These are phyloP conservation scores for Globisporangium solare DNA, from an alignment of 352 stramenopile species.

Conservation along the genomic window DNA sequence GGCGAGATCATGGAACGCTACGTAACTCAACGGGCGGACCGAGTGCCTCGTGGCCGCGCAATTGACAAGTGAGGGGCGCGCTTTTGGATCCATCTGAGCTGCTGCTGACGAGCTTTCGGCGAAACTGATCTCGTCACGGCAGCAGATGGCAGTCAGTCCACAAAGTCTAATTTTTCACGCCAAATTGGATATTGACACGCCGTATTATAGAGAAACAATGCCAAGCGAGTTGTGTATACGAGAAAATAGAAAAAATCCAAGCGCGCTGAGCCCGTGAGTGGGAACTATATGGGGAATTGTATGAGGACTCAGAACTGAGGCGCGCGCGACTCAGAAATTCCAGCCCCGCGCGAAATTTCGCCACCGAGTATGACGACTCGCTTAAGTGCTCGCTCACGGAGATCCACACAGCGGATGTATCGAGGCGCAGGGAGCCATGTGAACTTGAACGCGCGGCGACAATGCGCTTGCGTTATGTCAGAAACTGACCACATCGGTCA, in stretches of 20 bases:
- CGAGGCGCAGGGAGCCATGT: not conserved
- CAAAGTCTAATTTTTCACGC: slow-evolving; percentile 1
- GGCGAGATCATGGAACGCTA: slow-evolving; percentile 33
- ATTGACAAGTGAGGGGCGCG: slow-evolving; percentile 3
- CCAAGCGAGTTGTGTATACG: too few species aligned
- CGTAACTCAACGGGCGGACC: too few species aligned
- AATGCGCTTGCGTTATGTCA: not conserved
- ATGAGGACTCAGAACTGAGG: not conserved
- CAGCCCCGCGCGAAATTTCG: not conserved
- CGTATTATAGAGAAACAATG: too few species aligned
- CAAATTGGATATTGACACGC: not conserved
- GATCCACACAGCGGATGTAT: not conserved
- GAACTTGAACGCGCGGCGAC: not conserved
- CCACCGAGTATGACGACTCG: not conserved
- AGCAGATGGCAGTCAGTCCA: not conserved
- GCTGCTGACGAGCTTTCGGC: not conserved
- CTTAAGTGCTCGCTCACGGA: not conserved
- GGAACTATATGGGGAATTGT: not conserved
- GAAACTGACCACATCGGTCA: not conserved
- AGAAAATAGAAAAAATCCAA: not conserved
- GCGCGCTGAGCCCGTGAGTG: not conserved
- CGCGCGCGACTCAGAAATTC: not conserved
- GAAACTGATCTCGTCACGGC: not conserved
- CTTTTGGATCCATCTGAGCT: not conserved
- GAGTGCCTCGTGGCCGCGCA: not conserved